A percentile compares a stretch with the other conserved stretches of the same genome.
phyloP scores from a whole-genome alignment of 176 grass and related monocot species.

The Alloteropsis semialata region DNA sequence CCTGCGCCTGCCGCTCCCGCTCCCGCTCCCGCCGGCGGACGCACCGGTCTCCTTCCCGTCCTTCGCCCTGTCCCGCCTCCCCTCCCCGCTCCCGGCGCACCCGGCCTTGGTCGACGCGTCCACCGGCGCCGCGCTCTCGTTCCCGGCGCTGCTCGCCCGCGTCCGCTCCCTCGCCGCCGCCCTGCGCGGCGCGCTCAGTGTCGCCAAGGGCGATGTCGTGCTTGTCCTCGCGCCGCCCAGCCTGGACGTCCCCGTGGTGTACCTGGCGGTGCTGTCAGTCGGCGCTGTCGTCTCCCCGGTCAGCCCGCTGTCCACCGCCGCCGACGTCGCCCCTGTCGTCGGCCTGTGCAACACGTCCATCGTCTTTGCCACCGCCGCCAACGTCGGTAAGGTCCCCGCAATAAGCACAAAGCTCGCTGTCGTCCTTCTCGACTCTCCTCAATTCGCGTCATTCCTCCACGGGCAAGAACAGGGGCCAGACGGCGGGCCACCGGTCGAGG shows the following conservation, averaged over 20 bases:
- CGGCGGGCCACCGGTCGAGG: neutral
- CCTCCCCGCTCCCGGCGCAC: neutral
- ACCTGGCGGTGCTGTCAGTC: neutral
- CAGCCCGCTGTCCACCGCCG: neutral
- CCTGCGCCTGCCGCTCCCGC: neutral
- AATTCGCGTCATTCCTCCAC: neutral
- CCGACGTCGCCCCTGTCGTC: neutral
- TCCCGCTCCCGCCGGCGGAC: neutral
- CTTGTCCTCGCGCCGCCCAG: neutral
- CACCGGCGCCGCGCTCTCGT: neutral
- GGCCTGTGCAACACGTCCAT: neutral
- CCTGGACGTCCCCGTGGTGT: neutral
- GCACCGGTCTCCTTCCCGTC: neutral
- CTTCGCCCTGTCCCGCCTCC: neutral
- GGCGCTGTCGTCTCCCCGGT: neutral
- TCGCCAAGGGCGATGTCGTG: neutral
- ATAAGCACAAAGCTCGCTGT: neutral
- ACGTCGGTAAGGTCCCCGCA: no score
- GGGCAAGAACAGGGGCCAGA: no score
- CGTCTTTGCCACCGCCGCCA: constrained; percentile 11
- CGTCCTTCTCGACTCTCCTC: neutral
- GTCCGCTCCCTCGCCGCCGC: neutral
- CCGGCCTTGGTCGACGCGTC: neutral
- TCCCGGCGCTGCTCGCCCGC: neutral
- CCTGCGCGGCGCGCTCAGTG: neutral